Percentiles rank a stretch among this genome's conserved stretches.
These are phyloP conservation scores for Hippophae gyantsensis DNA, from an alignment of 306 rosid species.

Conservation along the genomic window DNA sequence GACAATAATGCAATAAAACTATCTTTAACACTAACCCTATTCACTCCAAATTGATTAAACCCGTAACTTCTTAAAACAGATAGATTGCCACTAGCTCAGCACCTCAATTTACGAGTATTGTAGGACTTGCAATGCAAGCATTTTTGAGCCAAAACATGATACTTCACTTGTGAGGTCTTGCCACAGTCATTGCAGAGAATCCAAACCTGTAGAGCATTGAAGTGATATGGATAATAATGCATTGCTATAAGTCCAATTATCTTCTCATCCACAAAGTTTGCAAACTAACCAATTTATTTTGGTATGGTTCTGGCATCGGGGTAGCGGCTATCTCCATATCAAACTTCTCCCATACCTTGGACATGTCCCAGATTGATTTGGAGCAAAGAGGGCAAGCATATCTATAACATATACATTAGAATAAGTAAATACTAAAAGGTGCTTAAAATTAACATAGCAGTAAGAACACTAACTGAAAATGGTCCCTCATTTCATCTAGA, in stretches of 20 bases:
- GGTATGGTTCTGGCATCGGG: conserved; percentile 57
- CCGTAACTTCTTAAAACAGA: neutral
- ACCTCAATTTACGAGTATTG: conserved; percentile 68
- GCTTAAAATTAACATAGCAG: neutral
- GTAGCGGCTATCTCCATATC: conserved; percentile 64
- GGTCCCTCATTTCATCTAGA: conserved; percentile 54
- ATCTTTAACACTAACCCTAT: neutral
- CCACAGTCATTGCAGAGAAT: conserved; percentile 87
- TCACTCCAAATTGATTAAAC: neutral
- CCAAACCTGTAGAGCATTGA: conserved; percentile 40
- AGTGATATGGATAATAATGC: no score
- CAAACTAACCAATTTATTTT: conserved; percentile 45
- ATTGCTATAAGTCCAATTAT: no score
- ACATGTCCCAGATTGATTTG: conserved; percentile 43
- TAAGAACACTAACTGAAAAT: conserved; percentile 40
- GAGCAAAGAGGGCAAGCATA: conserved; percentile 67
- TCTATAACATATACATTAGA: conserved; percentile 24
- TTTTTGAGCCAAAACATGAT: conserved; percentile 69
- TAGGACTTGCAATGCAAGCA: conserved; percentile 74
- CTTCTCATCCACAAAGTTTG: no score
- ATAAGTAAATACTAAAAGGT: neutral
- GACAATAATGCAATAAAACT: no score
- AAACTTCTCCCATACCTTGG: conserved; percentile 31
- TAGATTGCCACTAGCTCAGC: conserved; percentile 35
- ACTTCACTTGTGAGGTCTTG: conserved; percentile 45